These are phyloP conservation scores for Fusarium piperis DNA, from an alignment of 2,329 filamentous ascomycete species.

Conservation along the genomic window DNA sequence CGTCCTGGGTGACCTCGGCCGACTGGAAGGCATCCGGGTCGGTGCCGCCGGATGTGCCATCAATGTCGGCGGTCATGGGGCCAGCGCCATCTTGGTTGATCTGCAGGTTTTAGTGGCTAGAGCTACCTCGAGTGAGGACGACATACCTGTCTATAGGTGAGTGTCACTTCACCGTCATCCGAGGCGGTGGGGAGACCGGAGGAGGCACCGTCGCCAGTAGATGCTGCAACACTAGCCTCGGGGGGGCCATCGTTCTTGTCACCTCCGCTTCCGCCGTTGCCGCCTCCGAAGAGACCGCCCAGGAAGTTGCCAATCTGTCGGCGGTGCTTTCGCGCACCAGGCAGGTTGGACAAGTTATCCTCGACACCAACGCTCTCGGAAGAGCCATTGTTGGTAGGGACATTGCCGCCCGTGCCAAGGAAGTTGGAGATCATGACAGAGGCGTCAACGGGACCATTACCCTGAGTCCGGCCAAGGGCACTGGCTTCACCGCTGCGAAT, in stretches of 20 bases:
- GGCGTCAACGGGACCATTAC: constrained; percentile 67
- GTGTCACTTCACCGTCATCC: constrained; percentile 68
- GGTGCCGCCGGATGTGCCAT: constrained; percentile 70
- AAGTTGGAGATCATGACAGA: constrained; percentile 66
- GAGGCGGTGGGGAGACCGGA: constrained; percentile 68
- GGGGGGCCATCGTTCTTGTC: constrained; percentile 49
- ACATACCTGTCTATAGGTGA: constrained; percentile 66
- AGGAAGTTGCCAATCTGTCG: constrained; percentile 40
- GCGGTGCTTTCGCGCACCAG: constrained; percentile 33
- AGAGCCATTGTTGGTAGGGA: constrained; percentile 51
- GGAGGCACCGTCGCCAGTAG: constrained; percentile 62
- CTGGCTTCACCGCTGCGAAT: constrained; percentile 61
- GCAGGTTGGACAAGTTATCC: constrained; percentile 50
- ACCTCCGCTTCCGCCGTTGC: constrained; percentile 34
- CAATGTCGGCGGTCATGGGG: constrained; percentile 68
- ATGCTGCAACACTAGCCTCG: constrained; percentile 59
- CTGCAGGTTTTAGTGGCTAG: constrained; percentile 45
- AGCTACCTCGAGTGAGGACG: constrained; percentile 16
- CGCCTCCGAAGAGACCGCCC: constrained; percentile 39
- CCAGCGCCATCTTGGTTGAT: constrained; percentile 78
- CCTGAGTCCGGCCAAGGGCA: constrained; percentile 71
- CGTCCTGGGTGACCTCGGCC: constrained; percentile 67
- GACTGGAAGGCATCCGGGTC: constrained; percentile 67
- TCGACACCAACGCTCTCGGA: constrained; percentile 54
- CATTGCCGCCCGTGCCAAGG: constrained; percentile 57